Evolutionary conservation across 352 stramenopile species (phyloP).

Genomic region (Aphanomyces euteiches): DNA sequence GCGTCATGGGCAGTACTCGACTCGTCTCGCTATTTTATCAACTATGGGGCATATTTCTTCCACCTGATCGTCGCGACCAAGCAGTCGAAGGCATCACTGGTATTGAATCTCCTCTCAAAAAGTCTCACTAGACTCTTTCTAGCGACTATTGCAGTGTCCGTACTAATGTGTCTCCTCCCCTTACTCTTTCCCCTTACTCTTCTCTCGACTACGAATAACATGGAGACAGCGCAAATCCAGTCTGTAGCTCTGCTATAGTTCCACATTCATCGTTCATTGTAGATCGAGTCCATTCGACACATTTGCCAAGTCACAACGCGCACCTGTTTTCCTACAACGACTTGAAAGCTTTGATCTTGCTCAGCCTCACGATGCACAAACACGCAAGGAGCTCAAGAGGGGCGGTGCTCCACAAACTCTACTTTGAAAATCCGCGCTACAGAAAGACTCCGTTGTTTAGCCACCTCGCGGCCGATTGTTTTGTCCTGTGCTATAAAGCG

Average conservation of each 20-base stretch:
- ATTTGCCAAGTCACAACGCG: background rate
- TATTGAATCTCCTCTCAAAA: background rate
- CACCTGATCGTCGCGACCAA: background rate
- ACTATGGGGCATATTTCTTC: background rate
- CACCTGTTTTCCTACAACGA: slow-evolving; percentile 1
- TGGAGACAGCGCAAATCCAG: background rate
- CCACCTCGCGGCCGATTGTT: slow-evolving; percentile 21
- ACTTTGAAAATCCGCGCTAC: background rate
- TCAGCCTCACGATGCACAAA: background rate
- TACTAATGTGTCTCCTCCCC: too few species aligned
- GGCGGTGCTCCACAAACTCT: background rate
- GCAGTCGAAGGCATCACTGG: background rate
- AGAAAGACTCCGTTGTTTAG: slow-evolving; percentile 3
- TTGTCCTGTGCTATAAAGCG: slow-evolving; percentile 7
- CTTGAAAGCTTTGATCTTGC: background rate
- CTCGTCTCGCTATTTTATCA: slow-evolving; percentile 9
- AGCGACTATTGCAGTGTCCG: too few species aligned
- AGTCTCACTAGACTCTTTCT: too few species aligned
- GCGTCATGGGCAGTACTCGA: background rate
- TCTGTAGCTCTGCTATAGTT: background rate
- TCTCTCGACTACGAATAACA: background rate
- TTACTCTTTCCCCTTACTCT: too few species aligned
- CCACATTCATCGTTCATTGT: background rate
- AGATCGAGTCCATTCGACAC: background rate
- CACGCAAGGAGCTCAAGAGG: background rate